These are phyloP conservation scores for Endogone sp. DNA, from an alignment of 192 early-diverging fungal species.

Conservation along the genomic window DNA sequence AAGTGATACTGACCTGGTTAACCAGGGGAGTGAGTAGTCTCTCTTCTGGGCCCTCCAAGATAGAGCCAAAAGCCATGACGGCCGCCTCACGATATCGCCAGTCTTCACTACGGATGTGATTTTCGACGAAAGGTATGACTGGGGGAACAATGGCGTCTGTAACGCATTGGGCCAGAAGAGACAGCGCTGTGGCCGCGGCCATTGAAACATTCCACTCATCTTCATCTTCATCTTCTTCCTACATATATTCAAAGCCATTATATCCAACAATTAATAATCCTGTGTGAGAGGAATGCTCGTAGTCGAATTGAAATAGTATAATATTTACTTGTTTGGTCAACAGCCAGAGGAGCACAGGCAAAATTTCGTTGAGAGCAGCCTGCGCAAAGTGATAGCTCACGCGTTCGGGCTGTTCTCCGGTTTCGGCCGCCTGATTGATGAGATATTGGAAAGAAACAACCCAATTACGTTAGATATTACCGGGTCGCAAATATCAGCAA, in stretches of 20 bases:
- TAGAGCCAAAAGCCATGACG: constrained; percentile 98
- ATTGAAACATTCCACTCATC: constrained; percentile 99
- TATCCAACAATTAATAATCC: constrained; percentile 9
- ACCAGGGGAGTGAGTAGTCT: constrained; percentile 64
- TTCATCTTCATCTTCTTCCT: constrained; percentile 95
- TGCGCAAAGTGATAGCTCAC: constrained; percentile 74
- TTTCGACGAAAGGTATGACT: constrained; percentile 88
- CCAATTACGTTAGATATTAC: background rate
- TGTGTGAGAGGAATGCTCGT: background rate
- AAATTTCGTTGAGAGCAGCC: constrained; percentile 71
- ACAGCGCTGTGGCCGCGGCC: constrained; percentile 95
- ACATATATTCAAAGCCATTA: constrained; percentile 18
- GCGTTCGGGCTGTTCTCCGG: constrained; percentile 42
- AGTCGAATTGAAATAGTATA: constrained; percentile 3
- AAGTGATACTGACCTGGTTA: constrained; percentile 37
- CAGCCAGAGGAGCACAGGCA: constrained; percentile 80
- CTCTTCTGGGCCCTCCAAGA: constrained; percentile 86
- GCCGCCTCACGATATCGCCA: constrained; percentile 97
- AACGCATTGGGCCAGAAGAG: constrained; percentile 82
- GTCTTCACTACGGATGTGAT: constrained; percentile 76
- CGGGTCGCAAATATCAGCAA: too few relatives aligned
- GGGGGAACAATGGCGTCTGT: constrained; percentile 74
- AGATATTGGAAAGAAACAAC: background rate
- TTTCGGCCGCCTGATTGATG: constrained; percentile 36
- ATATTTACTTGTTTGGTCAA: constrained; percentile 74